These are phyloP conservation scores for Hanseniaspora singularis DNA, from an alignment of 805 yeast species.

Conservation along the genomic window DNA sequence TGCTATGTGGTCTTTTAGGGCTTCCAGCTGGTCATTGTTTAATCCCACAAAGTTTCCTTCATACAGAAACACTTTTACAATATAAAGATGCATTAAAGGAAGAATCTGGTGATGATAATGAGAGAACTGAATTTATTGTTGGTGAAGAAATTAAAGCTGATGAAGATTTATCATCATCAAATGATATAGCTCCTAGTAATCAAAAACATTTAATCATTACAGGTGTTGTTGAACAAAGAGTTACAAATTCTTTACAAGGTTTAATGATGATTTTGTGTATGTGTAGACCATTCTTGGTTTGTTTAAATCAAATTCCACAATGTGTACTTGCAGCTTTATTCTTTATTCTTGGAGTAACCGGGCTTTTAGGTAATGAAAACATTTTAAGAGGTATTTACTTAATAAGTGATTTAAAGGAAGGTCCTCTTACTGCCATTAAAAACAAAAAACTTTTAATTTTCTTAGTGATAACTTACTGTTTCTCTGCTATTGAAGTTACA, in stretches of 20 bases:
- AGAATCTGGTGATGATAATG: constrained; percentile 18
- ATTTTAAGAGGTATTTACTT: constrained; percentile 50
- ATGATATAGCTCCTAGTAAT: background rate
- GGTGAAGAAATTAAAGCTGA: too few species aligned
- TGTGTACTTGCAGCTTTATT: constrained; percentile 86
- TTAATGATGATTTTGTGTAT: constrained; percentile 71
- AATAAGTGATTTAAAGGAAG: constrained; percentile 42
- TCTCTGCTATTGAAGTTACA: constrained; percentile 69
- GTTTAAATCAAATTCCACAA: constrained; percentile 78
- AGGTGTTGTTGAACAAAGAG: constrained; percentile 76
- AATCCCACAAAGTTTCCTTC: constrained; percentile 94
- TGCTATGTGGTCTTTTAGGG: constrained; percentile 75
- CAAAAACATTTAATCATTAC: constrained; percentile 25
- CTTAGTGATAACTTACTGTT: constrained; percentile 46
- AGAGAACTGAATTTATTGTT: too few species aligned
- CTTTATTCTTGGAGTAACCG: constrained; percentile 83
- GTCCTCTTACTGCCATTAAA: constrained; percentile 28
- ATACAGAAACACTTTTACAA: constrained; percentile 64
- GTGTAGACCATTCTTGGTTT: constrained; percentile 75
- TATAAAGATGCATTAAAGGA: constrained; percentile 32
- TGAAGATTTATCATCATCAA: too few species aligned
- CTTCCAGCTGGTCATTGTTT: constrained; percentile 94
- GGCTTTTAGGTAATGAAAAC: constrained; percentile 56
- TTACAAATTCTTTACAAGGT: constrained; percentile 79
- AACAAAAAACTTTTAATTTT: constrained; percentile 39